Base-by-base conservation (phyloP, 2,329 filamentous ascomycete species). In the Aspergillus brunneoviolaceus region DNA sequence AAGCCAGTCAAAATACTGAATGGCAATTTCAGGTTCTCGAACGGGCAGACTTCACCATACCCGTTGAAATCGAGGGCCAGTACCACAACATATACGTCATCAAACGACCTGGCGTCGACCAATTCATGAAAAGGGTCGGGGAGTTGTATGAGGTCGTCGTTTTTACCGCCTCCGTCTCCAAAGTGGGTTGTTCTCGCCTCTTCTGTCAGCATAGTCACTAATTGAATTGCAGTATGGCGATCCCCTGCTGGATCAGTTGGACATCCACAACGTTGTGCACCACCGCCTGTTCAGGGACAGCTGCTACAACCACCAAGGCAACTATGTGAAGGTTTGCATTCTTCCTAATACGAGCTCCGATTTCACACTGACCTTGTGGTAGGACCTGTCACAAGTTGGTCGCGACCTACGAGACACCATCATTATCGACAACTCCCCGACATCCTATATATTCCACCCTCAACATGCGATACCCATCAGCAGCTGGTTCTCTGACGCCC, bases 51-150 rank as follows among this genome's bases (percentile, higher is more conserved):
- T 98, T 99, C 74, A 99, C 95, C 5, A 98, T 99, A 73, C 95
- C 95, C 0, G 95, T 99, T 31, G 95, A 99, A 73, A 99, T 99
- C 65, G 95, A 99, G 80, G 95, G 95, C 59, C 96, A 96, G 76
- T 98, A 96, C 74, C 95, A 99, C 79, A 99, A 99, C 72, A 96
- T 99, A 57, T 99, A 99, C 74, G 95, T 99, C 66, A 99, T 99
- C 76, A 99, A 99, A 81, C 87, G 95, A 70, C 95, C 95, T n/a
- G 95, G 95, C 57, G 95, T 99, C 21, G 95, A 99, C 74, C 89
- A 96, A 65, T 99, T 99, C 78, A 97, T 99, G 92, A 98, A 98
- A 82, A 85, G 95, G 61, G 93, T 99, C 39, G 95, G 95, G 53
- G 95, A 99, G 78, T 83, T 99, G 53, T 99, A 98, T 72, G 95